These are phyloP conservation scores for Alisma plantagoaquatica DNA, from an alignment of 106 monocot species.

Conservation along the genomic window DNA sequence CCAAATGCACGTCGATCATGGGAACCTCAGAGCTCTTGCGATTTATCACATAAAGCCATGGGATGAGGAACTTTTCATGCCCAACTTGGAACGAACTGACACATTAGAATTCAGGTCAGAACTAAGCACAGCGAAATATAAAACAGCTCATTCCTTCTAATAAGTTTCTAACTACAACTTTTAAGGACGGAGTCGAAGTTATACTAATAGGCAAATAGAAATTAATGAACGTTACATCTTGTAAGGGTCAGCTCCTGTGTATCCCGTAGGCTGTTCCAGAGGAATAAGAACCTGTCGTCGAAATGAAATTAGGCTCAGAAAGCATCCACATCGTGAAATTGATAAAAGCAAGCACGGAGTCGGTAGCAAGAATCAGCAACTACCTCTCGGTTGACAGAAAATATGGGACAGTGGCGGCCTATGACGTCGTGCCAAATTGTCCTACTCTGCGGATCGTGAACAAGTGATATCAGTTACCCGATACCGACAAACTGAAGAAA, in stretches of 20 bases:
- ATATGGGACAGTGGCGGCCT: constrained; percentile 82
- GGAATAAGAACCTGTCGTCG: constrained; percentile 69
- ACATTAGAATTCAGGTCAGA: not conserved
- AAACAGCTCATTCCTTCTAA: not conserved
- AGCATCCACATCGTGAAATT: not conserved
- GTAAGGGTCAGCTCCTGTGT: constrained; percentile 94
- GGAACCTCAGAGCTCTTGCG: constrained; percentile 91
- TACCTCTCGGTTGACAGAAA: constrained; percentile 94
- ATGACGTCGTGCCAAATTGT: constrained; percentile 79
- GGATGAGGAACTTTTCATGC: constrained; percentile 86
- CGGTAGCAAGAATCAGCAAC: not conserved
- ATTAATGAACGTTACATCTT: constrained; percentile 49
- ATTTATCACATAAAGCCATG: constrained; percentile 90
- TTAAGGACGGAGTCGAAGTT: not conserved
- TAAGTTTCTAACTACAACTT: not conserved
- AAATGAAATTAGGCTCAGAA: not conserved
- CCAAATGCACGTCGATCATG: constrained; percentile 95
- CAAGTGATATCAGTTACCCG: too few relatives aligned
- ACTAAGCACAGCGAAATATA: not conserved
- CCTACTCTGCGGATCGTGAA: constrained; percentile 69
- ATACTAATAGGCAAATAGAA: not conserved
- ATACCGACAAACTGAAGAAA: too few relatives aligned
- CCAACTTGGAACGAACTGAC: constrained; percentile 88
- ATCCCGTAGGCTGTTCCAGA: constrained; percentile 64
- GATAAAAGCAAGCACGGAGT: not conserved